Evolutionary conservation across 1,139 yeast species (phyloP).

Genomic region (Suhomyces terraborum): DNA sequence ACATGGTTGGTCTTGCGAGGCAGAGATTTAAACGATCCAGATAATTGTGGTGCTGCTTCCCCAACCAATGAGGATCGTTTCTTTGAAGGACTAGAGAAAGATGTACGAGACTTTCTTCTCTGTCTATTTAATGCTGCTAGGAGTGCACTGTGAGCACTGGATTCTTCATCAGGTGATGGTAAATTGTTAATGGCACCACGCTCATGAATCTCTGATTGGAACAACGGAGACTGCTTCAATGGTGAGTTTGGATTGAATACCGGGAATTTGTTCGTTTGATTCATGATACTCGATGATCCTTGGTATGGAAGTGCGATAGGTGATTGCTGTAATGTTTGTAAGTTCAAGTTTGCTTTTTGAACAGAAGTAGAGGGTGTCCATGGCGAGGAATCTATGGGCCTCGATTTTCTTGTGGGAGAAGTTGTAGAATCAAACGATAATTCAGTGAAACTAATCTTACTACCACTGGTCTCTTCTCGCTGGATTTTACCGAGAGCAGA

Average conservation of each 20-base stretch:
- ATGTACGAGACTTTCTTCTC: conserved; percentile 25
- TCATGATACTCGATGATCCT: conserved; percentile 3
- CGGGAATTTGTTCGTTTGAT: conserved; percentile 6
- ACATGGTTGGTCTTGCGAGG: conserved; percentile 2
- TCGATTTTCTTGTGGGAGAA: conserved; percentile 32
- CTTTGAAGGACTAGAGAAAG: conserved; percentile 18
- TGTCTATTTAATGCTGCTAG: conserved; percentile 43
- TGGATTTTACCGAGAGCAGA: conserved; percentile 46
- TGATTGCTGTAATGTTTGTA: conserved; percentile 43
- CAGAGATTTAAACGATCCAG: conserved; percentile 6
- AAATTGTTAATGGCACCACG: conserved; percentile 17
- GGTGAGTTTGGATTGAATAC: conserved; percentile 16
- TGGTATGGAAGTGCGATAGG: conserved; percentile 22
- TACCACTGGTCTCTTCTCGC: conserved; percentile 16
- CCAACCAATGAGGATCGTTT: conserved; percentile 10
- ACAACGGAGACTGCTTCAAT: conserved; percentile 29
- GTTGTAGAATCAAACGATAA: conserved; percentile 32
- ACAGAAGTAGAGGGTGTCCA: conserved; percentile 29
- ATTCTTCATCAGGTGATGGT: conserved; percentile 42
- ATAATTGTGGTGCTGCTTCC: not conserved
- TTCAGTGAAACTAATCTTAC: conserved; percentile 36
- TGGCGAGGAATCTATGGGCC: conserved; percentile 14
- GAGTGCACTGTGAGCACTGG: conserved; percentile 48
- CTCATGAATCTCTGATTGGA: conserved; percentile 18
- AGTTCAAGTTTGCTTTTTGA: conserved; percentile 36